phyloP scores from a whole-genome alignment of 441 rosid genomes.

The Pelargonium citronellum region DNA sequence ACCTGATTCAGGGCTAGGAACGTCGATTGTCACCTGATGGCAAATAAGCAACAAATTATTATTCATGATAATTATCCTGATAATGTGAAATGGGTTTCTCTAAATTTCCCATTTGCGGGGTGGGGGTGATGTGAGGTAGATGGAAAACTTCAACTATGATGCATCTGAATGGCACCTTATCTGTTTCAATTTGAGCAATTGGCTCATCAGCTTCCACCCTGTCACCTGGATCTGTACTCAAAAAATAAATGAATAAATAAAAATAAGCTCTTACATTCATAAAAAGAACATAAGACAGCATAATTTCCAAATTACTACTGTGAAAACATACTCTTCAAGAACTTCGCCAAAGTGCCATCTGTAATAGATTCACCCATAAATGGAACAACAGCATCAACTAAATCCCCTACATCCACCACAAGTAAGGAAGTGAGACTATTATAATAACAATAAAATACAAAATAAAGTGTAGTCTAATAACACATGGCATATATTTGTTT shows the following conservation, averaged over 20 bases:
- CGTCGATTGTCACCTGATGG: conserved; percentile 84
- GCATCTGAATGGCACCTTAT: conserved; percentile 48
- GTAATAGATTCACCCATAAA: conserved; percentile 68
- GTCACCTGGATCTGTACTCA: conserved; percentile 78
- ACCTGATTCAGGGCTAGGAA: conserved; percentile 87
- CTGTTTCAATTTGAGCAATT: conserved; percentile 95
- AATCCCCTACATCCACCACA: conserved; percentile 47
- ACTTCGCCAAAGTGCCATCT: conserved; percentile 82
- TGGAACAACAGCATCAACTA: conserved; percentile 81
- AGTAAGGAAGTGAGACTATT: background rate
- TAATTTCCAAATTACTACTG: conserved; percentile 1
- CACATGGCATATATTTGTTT: background rate
- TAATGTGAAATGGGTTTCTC: background rate
- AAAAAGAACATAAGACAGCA: conserved; percentile 1
- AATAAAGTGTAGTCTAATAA: background rate
- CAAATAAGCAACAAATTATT: conserved; percentile 16
- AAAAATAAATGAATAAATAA: conserved; percentile 23
- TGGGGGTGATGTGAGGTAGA: background rate
- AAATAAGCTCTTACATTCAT: conserved; percentile 16
- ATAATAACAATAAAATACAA: conserved; percentile 12
- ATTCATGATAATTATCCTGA: background rate
- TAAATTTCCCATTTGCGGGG: background rate
- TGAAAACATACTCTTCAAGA: conserved; percentile 65
- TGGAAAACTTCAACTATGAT: background rate
- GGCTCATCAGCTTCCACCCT: conserved; percentile 83